Base-by-base conservation (phyloP, 1,284 basidiomycete genomes). In the Ceratobasidium sp. region DNA sequence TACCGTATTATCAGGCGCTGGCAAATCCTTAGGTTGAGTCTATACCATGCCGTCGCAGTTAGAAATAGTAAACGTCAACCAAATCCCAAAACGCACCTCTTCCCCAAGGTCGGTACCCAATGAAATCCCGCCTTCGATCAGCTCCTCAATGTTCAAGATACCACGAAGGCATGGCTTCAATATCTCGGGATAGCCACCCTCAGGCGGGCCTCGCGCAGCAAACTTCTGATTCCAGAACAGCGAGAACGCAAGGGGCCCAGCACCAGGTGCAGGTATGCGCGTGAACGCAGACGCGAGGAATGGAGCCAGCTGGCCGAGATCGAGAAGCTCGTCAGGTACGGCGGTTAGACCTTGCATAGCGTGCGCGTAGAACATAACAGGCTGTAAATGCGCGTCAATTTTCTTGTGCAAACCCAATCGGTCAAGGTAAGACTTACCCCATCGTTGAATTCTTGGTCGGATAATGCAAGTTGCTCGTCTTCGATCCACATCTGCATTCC, bases 221-320 rank as follows among this genome's bases (percentile, higher is more conserved):
- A 71, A 71, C 54, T 71, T 71, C 49, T 71, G 54, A 15, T n/a
- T 63, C 76, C 76, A 77, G 33, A 77, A 71, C 35, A 61, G 26
- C 1, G 67, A 39, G 28, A 77, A 77, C 20, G 67, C 67, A n/a
- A 71, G 76, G 28, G 76, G 76, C 3, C 45, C 76, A 45, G 68
- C 47, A 20, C 76, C 66, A 28, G 76, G 76, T 10, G 39, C 63
- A 31, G 76, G 76, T 35, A 77, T 64, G 45, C 67, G 76, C 28
- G 37, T 64, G 42, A 77, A 77, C 20, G 76, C 76, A 42, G 58
- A 63, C 2, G 76, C 58, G 53, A 77, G 76, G 76, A 77, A 77
- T 6, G 76, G 76, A 11, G 76, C 76, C 17, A 77, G 67, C 31
- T 68, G 45, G 67, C 53, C 67, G 56, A 77, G 54, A 53, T 71